Evolutionary conservation across 2,329 filamentous ascomycete genomes (phyloP), one percentile per base, ranked within the genome.

Genomic region (Ophidiomyces ophidiicola): DNA sequence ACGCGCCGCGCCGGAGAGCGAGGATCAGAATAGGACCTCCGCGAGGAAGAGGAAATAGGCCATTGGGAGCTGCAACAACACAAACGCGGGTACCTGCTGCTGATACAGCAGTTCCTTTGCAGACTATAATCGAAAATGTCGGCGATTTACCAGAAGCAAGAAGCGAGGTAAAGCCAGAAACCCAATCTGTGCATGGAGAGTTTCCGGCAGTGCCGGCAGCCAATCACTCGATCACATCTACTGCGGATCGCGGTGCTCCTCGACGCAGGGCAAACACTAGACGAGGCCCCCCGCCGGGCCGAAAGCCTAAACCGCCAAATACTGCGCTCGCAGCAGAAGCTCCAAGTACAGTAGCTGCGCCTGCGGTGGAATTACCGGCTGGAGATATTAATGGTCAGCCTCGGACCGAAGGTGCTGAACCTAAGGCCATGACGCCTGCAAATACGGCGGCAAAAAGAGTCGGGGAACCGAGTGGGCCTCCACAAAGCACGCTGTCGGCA

Each of bases 1-100:
- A 26, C 1, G 25, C 4, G 4, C 20, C 36, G 19, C 28, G 8
- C 12, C 17, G 36, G 32, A 32, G 29, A 26, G 19, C 36, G 25
- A 39, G 29, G 17, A 32, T 26, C 17, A 32, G 36, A 32, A 32
- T 32, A n/a, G 36, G 36, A n/a, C 36, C 36, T 5, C 36, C 36
- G 11, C 29, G 36, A n/a, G 36, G 36, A 12, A 28, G 36, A 8
- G 5, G 3, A 3, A 39, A 19, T 25, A 19, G 28, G 19, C 4
- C 3, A 18, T 3, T 28, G 21, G n/a, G n/a, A n/a, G 12, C 12
- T n/a, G 8, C 20, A 18, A 4, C 14, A 26, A 8, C 18, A 18
- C 21, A 19, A 32, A 14, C 29, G 11, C 15, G 19, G 32, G 12
- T 11, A 21, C 34, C 5, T 14, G 3, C 10, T 12, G 20, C 23